Percentiles rank a stretch among this genome's conserved stretches.
phyloP scores from a whole-genome alignment of 2,329 filamentous ascomycete species.

The Cordyceps pruinosa region DNA sequence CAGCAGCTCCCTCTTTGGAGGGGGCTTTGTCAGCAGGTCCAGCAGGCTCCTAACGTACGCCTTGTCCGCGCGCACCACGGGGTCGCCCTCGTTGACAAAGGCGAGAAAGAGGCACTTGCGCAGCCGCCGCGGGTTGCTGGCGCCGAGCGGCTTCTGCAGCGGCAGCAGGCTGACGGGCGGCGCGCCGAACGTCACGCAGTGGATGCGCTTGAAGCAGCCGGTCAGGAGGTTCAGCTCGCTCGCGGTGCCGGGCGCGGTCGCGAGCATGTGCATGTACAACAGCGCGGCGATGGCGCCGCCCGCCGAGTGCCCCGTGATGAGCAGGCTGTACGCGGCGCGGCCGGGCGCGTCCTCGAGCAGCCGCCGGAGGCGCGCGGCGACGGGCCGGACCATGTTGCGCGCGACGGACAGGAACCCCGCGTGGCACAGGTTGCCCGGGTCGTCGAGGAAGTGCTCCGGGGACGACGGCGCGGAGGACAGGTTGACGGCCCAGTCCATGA shows the following conservation, averaged over 20 bases:
- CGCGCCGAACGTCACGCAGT: constrained; percentile 81
- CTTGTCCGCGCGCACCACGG: constrained; percentile 69
- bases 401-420: constrained; percentile 73
- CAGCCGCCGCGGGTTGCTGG: constrained; percentile 30
- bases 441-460: constrained; percentile 67
- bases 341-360: constrained; percentile 66
- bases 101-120: constrained; percentile 68
- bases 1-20: constrained; percentile 31
- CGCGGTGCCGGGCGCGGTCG: constrained; percentile 42
- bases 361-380: constrained; percentile 62
- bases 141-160: constrained; percentile 46
- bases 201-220: constrained; percentile 66
- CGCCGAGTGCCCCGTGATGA: constrained; percentile 82
- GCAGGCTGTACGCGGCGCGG: constrained; percentile 58
- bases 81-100: constrained; percentile 83
- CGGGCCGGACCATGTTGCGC: constrained; percentile 64
- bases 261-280: constrained; percentile 76
- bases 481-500: constrained; percentile 84
- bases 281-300: constrained; percentile 77
- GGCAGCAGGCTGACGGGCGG: constrained; percentile 70
- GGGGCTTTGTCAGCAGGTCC: constrained; percentile 59
- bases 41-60: constrained; percentile 67
- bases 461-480: constrained; percentile 60
- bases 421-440: constrained; percentile 70
- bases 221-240: constrained; percentile 67